Base-by-base conservation (phyloP, 2,329 filamentous ascomycete genomes). In the Trichophyton rubrum region DNA sequence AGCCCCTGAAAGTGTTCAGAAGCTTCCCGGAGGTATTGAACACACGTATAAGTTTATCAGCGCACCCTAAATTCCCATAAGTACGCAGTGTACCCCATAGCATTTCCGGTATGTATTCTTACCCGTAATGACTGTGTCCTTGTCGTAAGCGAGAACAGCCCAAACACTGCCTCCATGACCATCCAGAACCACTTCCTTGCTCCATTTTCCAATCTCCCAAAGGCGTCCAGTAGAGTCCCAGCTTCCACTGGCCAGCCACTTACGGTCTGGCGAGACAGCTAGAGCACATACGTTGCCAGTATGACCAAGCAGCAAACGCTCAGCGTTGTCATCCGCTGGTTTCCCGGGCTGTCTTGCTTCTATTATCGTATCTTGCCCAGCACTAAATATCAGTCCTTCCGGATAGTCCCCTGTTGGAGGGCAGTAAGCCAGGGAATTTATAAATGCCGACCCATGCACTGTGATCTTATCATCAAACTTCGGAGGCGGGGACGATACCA, bases 151-250 rank as follows among this genome's bases (percentile, higher is more conserved):
- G 61, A 97, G 74, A 3, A 96, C 90, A n/a, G 87, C 87, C 92
- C 91, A 97, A 13, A 99, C 90, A 57, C 86, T 87, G 43, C 83
- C 88, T 60, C 86, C 82, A 69, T 96, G 90, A 3, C 89, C 90
- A 53, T 83, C 76, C 17, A 99, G 78, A 55, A 87, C 77, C 35
- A 85, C 75, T 64, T 88, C 83, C 8, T 83, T 83, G 69, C 95
- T 90, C 89, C 92, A 96, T 66, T 87, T 90, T 45, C 83, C 83
- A n/a, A 93, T 78, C 64, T 80, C 82, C 93, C 93, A 99, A 59
- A 97, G 77, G 60, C 90, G 86, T 30, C 90, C 91, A 65, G 90
- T 87, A 33, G 84, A 84, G 73, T 99, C 93, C 93, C 93, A 99
- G 68, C 91, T 89, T 35, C 92, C 93, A 65, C 92, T 97, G 55